Base-by-base conservation (phyloP, 345 rosid species). In the Orychophragmus violaceus region DNA sequence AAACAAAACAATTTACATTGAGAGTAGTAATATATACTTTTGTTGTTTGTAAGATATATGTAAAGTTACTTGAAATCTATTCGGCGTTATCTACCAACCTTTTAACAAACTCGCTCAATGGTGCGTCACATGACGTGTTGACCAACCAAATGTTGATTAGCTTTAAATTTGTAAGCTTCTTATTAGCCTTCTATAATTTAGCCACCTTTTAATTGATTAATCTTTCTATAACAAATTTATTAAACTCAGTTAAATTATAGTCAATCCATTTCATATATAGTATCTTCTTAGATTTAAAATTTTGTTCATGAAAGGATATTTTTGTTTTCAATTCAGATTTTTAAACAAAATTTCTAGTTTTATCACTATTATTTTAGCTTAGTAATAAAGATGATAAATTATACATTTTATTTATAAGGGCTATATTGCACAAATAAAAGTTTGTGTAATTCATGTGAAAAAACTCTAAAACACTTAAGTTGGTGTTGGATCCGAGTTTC, bases 101-200 rank as follows among this genome's bases (percentile, higher is more conserved):
- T 35, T 46, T 21, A 55, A 64, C 59, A 55, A 70, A 56, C 41
- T 56, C 59, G 64, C 69, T 23, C 63, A 62, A 23, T 41, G 48
- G 63, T 62, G 30, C 39, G n/a, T 45, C 13, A 44, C 12, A 44
- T 56, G 64, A 71, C 32, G 57, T 61, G 56, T 19, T 70, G 29
- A 54, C 10, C 63, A 54, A 44, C 50, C 41, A 32, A n/a, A 62
- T 33, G 12, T 62, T 41, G 21, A 39, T 29, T 39, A 52, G 37
- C 55, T 62, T 51, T 18, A 37, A 39, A n/a, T 10, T 21, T 33
- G 28, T 29, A 42, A 44, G 11, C 25, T 62, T 56, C 58, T 58
- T 5, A 46, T 19, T 35, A 48, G 25, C 11, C 13, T 7, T 32
- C 13, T 59, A 53, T 45, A 71, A 18, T 55, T 33, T 54, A 56